A percentile compares a stretch with the other conserved stretches of the same genome.
Evolutionary conservation across 1,139 yeast species (phyloP).

Genomic region (Suhomyces kunorum): DNA sequence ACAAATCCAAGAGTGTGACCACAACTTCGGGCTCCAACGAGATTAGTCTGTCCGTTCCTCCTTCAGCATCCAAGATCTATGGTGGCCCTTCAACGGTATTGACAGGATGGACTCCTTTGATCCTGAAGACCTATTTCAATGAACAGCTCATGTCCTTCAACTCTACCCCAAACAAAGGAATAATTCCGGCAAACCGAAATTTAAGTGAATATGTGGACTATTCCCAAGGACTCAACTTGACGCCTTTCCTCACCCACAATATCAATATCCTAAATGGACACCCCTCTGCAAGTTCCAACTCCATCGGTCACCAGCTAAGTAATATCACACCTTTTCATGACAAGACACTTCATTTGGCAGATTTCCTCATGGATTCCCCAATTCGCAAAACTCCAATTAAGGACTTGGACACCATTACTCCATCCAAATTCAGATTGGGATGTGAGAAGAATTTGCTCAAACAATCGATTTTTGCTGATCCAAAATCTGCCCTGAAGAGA

Average conservation of each 20-base stretch:
- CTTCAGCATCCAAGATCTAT: constrained; percentile 30
- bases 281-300: constrained; percentile 17
- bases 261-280: constrained; percentile 25
- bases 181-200: constrained; percentile 9
- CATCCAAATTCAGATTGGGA: constrained; percentile 40
- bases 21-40: constrained; percentile 2
- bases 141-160: constrained; percentile 39
- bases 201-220: constrained; percentile 29
- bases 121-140: constrained; percentile 40
- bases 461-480: constrained; percentile 24
- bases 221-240: constrained; percentile 43
- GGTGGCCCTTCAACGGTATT: constrained; percentile 23
- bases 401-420: constrained; percentile 46
- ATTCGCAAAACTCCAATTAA: constrained; percentile 34
- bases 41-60: constrained; percentile 22
- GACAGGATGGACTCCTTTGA: constrained; percentile 49
- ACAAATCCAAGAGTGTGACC: constrained; percentile 10
- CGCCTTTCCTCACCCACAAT: constrained; percentile 48
- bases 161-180: constrained; percentile 36
- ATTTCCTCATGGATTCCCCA: constrained; percentile 50
- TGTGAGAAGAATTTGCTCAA: constrained; percentile 23
- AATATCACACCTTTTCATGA: constrained; percentile 49
- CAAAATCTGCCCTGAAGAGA: constrained; percentile 34
- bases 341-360: constrained; percentile 44
- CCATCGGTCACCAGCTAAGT: constrained; percentile 22